phyloP scores from a whole-genome alignment of 495 filamentous ascomycete genomes.

The Neurospora tetraspora region DNA sequence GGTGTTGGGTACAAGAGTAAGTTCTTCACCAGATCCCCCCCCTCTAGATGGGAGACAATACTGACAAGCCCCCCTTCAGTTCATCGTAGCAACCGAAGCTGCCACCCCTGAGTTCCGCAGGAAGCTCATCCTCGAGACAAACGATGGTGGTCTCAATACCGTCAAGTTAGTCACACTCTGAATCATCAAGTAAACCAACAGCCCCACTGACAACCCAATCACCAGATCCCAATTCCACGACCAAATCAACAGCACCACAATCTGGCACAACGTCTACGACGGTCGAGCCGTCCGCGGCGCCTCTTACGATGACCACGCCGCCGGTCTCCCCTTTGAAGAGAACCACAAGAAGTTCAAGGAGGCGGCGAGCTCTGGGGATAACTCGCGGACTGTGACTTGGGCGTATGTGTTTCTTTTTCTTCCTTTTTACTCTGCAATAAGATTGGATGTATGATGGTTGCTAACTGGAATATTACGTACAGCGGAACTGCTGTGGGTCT shows the following conservation, averaged over 20 bases:
- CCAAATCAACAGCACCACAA: slow-evolving; percentile 49
- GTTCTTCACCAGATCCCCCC: slow-evolving; percentile 1
- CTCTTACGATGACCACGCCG: slow-evolving; percentile 45
- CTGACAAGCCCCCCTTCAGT: slow-evolving; percentile 13
- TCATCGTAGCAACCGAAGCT: slow-evolving; percentile 57
- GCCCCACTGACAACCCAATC: background rate
- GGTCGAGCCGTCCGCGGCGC: slow-evolving; percentile 53
- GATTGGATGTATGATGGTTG: background rate
- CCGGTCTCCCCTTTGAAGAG: slow-evolving; percentile 45
- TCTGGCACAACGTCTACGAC: slow-evolving; percentile 58
- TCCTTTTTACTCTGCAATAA: background rate
- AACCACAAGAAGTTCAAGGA: slow-evolving; percentile 51
- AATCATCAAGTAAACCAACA: background rate
- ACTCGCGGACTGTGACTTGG: slow-evolving; percentile 38
- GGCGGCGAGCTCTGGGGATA: slow-evolving; percentile 22
- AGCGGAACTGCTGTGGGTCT: slow-evolving; percentile 50
- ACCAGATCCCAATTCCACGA: slow-evolving; percentile 56
- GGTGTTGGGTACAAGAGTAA: slow-evolving; percentile 59
- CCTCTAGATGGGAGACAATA: background rate
- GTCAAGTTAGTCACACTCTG: slow-evolving; percentile 32
- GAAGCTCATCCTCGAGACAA: slow-evolving; percentile 47
- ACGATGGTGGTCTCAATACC: slow-evolving; percentile 55
- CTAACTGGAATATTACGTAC: background rate
- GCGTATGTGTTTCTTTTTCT: slow-evolving; percentile 30
- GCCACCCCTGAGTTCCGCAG: slow-evolving; percentile 49